These are phyloP conservation scores for Phytophthora brassicae DNA, from an alignment of 352 stramenopile genomes.

Conservation along the genomic window DNA sequence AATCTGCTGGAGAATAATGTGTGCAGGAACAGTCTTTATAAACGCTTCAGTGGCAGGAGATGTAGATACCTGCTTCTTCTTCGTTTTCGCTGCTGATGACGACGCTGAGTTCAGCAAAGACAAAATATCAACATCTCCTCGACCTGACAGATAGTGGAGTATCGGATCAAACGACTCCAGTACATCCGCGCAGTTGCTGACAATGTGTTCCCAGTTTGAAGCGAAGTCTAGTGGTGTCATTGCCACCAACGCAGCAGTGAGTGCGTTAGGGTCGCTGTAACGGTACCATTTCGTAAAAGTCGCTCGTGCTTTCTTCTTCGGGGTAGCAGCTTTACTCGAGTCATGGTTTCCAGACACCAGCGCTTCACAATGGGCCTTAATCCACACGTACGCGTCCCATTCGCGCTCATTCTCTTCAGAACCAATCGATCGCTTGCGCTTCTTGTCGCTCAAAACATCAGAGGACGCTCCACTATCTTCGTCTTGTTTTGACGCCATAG, in stretches of 20 bases:
- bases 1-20: conserved; percentile 33
- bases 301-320: conserved; percentile 24
- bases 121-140: conserved; percentile 47
- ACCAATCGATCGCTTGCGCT: conserved; percentile 22
- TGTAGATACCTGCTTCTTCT: conserved; percentile 15
- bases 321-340: not conserved
- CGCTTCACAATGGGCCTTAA: conserved; percentile 35
- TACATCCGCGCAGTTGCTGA: conserved; percentile 34
- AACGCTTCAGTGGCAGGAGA: conserved; percentile 14
- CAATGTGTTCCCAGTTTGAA: conserved; percentile 39
- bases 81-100: conserved; percentile 22
- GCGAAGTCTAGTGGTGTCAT: conserved; percentile 31
- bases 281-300: conserved; percentile 28
- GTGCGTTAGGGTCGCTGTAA: conserved; percentile 19
- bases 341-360: conserved; percentile 14
- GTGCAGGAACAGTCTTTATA: conserved; percentile 17
- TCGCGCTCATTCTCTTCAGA: conserved; percentile 1
- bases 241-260: conserved; percentile 28
- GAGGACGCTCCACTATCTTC: conserved; percentile 5
- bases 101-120: conserved; percentile 14
- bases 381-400: conserved; percentile 42
- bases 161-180: conserved; percentile 37
- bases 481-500: conserved; percentile 3
- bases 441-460: conserved; percentile 19
- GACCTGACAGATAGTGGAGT: conserved; percentile 54